Percentiles rank a stretch among this genome's conserved stretches.
Conservation (phyloP, 2,329 filamentous ascomycete species). For the Apiospora koreana region DNA sequence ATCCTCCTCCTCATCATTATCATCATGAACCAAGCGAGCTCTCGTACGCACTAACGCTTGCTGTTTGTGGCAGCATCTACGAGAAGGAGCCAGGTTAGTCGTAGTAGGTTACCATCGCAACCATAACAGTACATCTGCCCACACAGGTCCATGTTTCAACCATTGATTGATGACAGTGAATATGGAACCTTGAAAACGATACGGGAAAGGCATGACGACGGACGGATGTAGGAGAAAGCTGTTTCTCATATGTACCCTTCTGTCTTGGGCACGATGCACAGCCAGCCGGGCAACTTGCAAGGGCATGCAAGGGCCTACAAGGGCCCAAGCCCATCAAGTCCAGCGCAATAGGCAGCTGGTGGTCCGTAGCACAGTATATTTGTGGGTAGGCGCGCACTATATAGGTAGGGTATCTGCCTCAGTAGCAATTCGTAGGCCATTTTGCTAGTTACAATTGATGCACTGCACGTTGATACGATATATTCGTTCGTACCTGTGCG, state of each 20-base stretch:
- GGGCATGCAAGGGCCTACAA: neutral
- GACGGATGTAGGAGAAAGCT: neutral
- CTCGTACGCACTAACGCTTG: slow-evolving; percentile 6
- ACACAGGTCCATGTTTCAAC: slow-evolving; percentile 3
- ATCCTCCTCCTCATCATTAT: neutral
- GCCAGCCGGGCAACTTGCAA: neutral
- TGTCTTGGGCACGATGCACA: slow-evolving; percentile 7
- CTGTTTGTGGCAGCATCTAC: neutral
- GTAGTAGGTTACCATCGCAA: slow-evolving; percentile 2
- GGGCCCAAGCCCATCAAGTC: neutral
- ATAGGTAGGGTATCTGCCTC: neutral
- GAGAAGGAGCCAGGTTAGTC: neutral
- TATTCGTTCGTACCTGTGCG: neutral
- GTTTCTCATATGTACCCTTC: neutral
- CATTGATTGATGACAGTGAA: slow-evolving; percentile 3
- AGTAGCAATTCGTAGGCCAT: neutral
- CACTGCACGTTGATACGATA: neutral
- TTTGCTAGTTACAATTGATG: neutral
- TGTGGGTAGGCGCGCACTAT: neutral
- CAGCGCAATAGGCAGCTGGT: neutral
- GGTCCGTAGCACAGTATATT: neutral
- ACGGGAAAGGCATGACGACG: slow-evolving; percentile 6
- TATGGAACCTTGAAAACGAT: neutral
- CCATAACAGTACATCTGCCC: neutral
- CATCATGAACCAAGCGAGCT: slow-evolving; percentile 1